Evolutionary conservation across 495 filamentous ascomycete genomes (phyloP).

Genomic region (Bombardia bombarda): DNA sequence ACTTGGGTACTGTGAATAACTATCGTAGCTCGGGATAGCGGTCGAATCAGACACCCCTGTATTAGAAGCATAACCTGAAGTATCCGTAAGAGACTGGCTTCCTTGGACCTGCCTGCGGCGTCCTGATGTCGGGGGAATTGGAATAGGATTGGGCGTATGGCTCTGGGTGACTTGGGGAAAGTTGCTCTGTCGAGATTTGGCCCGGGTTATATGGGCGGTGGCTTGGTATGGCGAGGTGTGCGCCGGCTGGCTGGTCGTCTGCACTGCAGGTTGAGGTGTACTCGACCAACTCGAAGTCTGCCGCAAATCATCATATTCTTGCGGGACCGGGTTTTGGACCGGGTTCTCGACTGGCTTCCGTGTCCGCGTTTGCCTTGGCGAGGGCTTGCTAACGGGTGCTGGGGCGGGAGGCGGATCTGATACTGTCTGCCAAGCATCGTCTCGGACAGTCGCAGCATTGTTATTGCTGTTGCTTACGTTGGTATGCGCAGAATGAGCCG

Average conservation of each 20-base stretch:
- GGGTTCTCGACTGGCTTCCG: constrained; percentile 7
- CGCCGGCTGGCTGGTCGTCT: constrained; percentile 3
- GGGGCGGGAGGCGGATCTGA: neutral
- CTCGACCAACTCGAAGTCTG: constrained; percentile 14
- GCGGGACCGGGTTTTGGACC: neutral
- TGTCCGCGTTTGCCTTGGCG: constrained; percentile 12
- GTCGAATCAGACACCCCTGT: constrained; percentile 6
- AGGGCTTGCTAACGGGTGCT: constrained; percentile 4
- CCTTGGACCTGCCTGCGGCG: too few species aligned
- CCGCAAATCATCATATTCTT: constrained; percentile 15
- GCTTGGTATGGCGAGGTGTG: constrained; percentile 11
- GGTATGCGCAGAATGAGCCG: neutral
- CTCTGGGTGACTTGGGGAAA: too few species aligned
- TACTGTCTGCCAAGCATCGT: constrained; percentile 12
- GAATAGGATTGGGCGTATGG: too few species aligned
- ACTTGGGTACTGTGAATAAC: constrained; percentile 13
- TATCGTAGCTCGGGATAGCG: constrained; percentile 11
- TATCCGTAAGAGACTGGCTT: constrained; percentile 7
- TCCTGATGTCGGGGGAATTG: too few species aligned
- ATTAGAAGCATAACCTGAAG: constrained; percentile 3
- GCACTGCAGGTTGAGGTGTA: constrained; percentile 6
- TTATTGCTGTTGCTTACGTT: neutral
- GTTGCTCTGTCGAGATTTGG: constrained; percentile 16
- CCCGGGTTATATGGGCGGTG: constrained; percentile 12
- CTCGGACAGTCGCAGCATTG: neutral